Conservation (phyloP, 345 rosid species). For the Leavenworthia alabamica region DNA sequence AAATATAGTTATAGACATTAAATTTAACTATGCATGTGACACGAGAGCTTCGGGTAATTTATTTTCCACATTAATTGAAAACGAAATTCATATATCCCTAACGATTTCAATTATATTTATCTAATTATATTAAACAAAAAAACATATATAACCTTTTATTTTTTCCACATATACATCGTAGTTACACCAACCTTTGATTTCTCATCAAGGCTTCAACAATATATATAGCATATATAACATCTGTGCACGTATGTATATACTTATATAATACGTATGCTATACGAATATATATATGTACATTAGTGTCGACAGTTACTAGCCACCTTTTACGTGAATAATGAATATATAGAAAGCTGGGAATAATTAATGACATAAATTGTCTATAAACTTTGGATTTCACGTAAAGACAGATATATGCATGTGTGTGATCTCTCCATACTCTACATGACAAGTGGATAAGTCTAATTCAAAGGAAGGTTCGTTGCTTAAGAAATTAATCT, state of each 20-base stretch:
- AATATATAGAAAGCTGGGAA: constrained; percentile 6
- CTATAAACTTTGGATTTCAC: neutral
- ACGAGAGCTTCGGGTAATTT: neutral
- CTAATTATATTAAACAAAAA: neutral
- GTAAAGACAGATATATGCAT: constrained; percentile 2
- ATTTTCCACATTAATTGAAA: neutral
- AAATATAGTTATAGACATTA: constrained; percentile 6
- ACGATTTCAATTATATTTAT: neutral
- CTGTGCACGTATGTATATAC: constrained; percentile 3
- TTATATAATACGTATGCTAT: constrained; percentile 11
- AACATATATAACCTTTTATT: neutral
- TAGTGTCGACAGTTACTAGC: constrained; percentile 14
- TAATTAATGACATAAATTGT: constrained; percentile 2
- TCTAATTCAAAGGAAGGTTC: neutral
- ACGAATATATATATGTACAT: constrained; percentile 10
- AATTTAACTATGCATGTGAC: neutral
- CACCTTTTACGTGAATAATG: constrained; percentile 13
- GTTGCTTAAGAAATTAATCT: neutral
- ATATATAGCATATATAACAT: neutral
- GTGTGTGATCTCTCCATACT: neutral
- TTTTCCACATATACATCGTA: constrained; percentile 1
- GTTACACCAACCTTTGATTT: constrained; percentile 34
- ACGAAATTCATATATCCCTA: constrained; percentile 5
- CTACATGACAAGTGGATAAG: neutral
- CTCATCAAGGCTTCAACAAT: constrained; percentile 16